These are phyloP conservation scores for Aureococcus anophagefferens DNA, from an alignment of 108 stramenopile species.

Conservation along the genomic window DNA sequence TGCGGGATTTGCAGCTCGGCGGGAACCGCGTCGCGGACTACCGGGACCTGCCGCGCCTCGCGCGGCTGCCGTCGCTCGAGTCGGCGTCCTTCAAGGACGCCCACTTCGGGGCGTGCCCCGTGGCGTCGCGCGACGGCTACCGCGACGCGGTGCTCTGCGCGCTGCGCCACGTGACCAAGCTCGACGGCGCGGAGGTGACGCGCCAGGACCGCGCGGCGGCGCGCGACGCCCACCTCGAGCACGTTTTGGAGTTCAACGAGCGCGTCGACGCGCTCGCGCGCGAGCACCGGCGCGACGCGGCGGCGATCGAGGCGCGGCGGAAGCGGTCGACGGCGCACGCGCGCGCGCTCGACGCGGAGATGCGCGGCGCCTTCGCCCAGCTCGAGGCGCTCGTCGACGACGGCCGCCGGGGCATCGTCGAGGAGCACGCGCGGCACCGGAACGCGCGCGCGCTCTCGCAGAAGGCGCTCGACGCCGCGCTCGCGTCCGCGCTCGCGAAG, in stretches of 20 bases:
- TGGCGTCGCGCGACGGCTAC: slow-evolving; percentile 34
- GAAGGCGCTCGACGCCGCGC: slow-evolving; percentile 1
- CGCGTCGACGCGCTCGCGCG: slow-evolving; percentile 2
- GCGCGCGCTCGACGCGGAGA: slow-evolving; percentile 2
- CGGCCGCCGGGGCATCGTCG: neutral
- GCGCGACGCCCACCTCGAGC: neutral
- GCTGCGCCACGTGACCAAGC: slow-evolving; percentile 14
- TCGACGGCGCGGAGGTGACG: slow-evolving; percentile 30
- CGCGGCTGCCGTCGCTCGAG: slow-evolving; percentile 23
- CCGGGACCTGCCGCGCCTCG: slow-evolving; percentile 30
- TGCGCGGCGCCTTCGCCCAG: slow-evolving; percentile 6
- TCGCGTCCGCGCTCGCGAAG: neutral
- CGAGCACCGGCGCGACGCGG: neutral
- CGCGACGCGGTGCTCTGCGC: slow-evolving; percentile 30
- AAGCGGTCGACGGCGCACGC: slow-evolving; percentile 2
- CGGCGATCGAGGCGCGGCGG: slow-evolving; percentile 1
- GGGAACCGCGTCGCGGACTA: slow-evolving; percentile 40
- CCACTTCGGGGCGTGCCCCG: slow-evolving; percentile 49
- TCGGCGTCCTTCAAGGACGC: slow-evolving; percentile 28
- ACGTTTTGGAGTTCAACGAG: neutral
- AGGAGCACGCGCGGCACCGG: slow-evolving; percentile 5
- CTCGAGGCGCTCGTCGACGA: slow-evolving; percentile 12
- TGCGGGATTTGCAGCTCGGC: slow-evolving; percentile 36
- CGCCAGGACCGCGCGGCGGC: slow-evolving; percentile 19
- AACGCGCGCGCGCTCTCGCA: slow-evolving; percentile 1